Percentiles rank a stretch among this genome's conserved stretches.
Conservation (phyloP, 2,329 filamentous ascomycete species). For the Falciphora oryzae region DNA sequence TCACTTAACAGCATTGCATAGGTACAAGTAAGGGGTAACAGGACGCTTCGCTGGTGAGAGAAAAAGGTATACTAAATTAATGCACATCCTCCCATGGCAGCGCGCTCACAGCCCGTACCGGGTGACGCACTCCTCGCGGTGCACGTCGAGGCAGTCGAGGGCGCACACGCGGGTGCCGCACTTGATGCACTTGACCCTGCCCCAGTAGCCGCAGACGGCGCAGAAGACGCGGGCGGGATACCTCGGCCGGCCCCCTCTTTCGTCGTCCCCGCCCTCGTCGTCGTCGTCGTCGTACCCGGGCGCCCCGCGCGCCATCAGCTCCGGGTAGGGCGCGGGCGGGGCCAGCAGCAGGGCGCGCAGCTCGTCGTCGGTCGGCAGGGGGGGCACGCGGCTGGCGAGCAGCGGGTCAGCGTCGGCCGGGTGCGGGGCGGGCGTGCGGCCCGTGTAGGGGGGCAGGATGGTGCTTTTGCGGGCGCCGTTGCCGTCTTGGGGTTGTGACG, state of each 20-base stretch:
- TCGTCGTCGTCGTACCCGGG: conserved; percentile 23
- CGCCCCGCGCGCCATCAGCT: conserved; percentile 31
- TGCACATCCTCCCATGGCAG: no score
- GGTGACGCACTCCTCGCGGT: conserved; percentile 66
- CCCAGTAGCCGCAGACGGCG: conserved; percentile 79
- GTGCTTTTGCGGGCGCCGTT: conserved; percentile 22
- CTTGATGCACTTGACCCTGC: conserved; percentile 67
- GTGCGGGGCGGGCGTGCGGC: conserved; percentile 31
- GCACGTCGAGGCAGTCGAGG: conserved; percentile 65
- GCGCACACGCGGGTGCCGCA: conserved; percentile 76
- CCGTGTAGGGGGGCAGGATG: conserved; percentile 30
- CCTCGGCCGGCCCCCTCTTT: conserved; percentile 16
- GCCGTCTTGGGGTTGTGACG: conserved; percentile 9
- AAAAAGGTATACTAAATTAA: no score
- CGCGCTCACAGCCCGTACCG: conserved; percentile 46
- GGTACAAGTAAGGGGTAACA: no score
- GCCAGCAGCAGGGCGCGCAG: conserved; percentile 57
- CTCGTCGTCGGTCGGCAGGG: conserved; percentile 52
- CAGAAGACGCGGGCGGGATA: conserved; percentile 64
- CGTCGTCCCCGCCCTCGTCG: conserved; percentile 37
- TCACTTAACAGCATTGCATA: no score
- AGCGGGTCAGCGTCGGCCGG: conserved; percentile 51
- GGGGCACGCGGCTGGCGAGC: conserved; percentile 52
- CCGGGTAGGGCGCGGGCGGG: conserved; percentile 62
- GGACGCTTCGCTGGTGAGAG: no score